These are phyloP conservation scores for Trypethelium eluteriae DNA, from an alignment of 495 filamentous ascomycete species.

Conservation along the genomic window DNA sequence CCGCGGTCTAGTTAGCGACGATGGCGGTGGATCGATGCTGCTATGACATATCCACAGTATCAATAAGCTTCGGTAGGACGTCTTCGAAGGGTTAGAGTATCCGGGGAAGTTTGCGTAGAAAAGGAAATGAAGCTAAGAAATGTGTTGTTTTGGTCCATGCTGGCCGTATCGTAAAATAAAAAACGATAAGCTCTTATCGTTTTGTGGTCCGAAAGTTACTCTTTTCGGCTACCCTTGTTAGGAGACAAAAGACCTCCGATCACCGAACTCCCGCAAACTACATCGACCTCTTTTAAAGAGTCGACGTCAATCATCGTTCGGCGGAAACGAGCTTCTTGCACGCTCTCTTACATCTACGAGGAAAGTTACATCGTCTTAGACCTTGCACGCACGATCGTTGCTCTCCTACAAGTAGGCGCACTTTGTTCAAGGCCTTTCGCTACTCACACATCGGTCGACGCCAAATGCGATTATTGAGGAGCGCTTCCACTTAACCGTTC, in stretches of 20 bases:
- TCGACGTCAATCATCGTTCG: background rate
- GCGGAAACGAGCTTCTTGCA: background rate
- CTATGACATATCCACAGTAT: background rate
- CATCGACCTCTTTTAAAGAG: background rate
- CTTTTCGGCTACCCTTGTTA: too few species aligned
- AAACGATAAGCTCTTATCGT: background rate
- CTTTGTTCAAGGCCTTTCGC: background rate
- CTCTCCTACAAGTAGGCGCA: too few species aligned
- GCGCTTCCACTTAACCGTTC: background rate
- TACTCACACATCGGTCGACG: background rate
- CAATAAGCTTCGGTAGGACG: background rate
- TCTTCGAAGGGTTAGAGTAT: background rate
- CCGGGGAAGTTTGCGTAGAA: background rate
- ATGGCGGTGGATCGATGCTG: background rate
- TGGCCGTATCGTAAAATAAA: background rate
- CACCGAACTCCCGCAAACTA: background rate
- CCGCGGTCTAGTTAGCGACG: slow-evolving; percentile 7
- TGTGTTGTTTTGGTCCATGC: background rate
- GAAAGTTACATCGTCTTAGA: too few species aligned
- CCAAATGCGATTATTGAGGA: background rate
- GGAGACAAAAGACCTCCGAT: background rate
- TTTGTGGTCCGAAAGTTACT: background rate
- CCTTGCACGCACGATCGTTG: too few species aligned
- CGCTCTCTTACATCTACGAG: background rate
- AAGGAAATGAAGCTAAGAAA: background rate